These are phyloP conservation scores for Tolypocladium tropicale DNA, from an alignment of 2,329 filamentous ascomycete species.

Conservation along the genomic window DNA sequence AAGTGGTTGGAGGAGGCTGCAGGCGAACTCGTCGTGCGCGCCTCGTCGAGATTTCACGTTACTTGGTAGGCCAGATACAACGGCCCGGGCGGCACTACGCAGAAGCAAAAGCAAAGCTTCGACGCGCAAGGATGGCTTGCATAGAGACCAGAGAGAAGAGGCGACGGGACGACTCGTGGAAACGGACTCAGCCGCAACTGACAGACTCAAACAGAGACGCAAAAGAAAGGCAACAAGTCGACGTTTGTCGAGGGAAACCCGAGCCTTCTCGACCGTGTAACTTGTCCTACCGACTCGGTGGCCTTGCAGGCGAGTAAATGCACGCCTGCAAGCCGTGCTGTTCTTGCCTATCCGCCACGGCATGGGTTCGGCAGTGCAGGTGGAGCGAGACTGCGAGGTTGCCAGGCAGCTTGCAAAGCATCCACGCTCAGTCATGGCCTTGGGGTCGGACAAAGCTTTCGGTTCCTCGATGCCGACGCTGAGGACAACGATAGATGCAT, in stretches of 20 bases:
- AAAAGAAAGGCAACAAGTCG: neutral
- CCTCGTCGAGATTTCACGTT: neutral
- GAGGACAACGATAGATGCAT: neutral
- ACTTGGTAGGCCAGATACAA: neutral
- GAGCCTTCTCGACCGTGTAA: neutral
- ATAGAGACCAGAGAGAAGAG: conserved; percentile 1
- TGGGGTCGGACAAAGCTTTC: neutral
- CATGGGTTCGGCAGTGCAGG: neutral
- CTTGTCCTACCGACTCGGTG: neutral
- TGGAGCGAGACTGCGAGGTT: neutral
- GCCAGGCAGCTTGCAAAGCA: neutral
- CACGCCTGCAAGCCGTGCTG: neutral
- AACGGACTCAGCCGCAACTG: neutral
- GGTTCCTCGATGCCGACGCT: neutral
- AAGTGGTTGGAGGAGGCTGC: neutral
- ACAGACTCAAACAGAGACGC: neutral
- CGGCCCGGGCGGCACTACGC: neutral
- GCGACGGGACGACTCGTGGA: neutral
- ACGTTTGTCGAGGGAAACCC: neutral
- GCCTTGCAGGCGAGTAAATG: neutral
- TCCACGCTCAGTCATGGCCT: neutral
- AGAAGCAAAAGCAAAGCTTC: conserved; percentile 1
- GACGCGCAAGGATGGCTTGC: neutral
- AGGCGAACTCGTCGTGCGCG: neutral
- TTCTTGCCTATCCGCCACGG: neutral